Evolutionary conservation across 2,329 filamentous ascomycete genomes (phyloP), one percentile per base, ranked within the genome.

Genomic region (Colletotrichum gloeosporioides): DNA sequence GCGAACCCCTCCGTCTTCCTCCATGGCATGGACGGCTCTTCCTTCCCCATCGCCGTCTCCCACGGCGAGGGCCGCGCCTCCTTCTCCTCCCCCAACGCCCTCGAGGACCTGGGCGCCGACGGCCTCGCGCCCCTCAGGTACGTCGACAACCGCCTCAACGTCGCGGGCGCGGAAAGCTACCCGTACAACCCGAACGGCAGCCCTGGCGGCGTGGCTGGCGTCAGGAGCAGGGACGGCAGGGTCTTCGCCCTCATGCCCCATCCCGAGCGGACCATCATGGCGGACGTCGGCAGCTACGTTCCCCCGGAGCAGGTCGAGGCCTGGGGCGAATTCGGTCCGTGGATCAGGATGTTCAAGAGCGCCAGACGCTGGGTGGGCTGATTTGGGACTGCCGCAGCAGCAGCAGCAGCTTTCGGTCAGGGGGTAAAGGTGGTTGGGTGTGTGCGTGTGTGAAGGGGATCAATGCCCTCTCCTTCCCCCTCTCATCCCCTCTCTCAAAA

Each of bases 211-310:
- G 94, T 98, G 78, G 95, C 96, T 1, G 95, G 93, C 82, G 93
- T 98, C 31, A 89, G 93, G 80, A 96, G 92, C 80, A 90, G 88
- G 59, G 93, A 98, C 82, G 96, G 96, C 15, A 90, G 95, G 73
- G 95, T 98, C 2, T 85, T 98, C 79, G 95, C 95, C 8, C 91
- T 98, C 87, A 98, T 98, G 96, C 96, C 96, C 77, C 96, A 98
- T 84, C 96, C 96, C 1, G 96, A 98, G 87, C 91, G 96, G n/a
- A 98, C 95, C 18, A 92, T 98, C 75, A 87, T 98, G 87, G 92
- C 92, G 73, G 95, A 95, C 75, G 93, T 96, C 77, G 92, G 90
- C 64, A 96, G 94, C 84, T 98, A 93, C 84, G 87, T 94, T 77
- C 94, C 95, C 9, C 80, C 80, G 5, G 85, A 86, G 39, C 88